Base-by-base conservation (phyloP, 2,329 filamentous ascomycete genomes). In the Pezicula carpinea region DNA sequence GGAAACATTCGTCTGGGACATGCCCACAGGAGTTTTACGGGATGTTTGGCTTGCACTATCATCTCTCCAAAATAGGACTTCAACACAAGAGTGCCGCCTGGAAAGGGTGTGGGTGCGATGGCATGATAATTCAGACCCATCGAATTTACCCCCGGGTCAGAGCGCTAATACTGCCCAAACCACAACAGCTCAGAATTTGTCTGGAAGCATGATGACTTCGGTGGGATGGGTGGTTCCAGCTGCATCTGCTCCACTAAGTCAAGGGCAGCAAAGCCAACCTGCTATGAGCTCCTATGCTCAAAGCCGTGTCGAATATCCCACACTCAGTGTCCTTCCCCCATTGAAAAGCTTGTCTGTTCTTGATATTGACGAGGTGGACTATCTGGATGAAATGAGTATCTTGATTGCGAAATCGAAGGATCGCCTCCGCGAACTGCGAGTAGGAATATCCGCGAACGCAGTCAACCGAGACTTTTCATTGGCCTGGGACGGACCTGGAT, bases 1-100 rank as follows among this genome's bases (percentile, higher is more conserved):
- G 33, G 88, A 93, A 66, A 83, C 82, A 0, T 93, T 93, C 59
- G 75, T 88, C 3, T 93, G 88, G 88, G 88, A 95, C 60, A 92
- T 93, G 88, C 88, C 88, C 1, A 93, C 88, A 0, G 89, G 88
- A 1, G 85, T 93, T 15, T 69, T 90, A 44, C 78, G 87, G 44
- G 87, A 92, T 62, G 85, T 92, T 22, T 93, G 89, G 78, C 79
- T 89, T 61, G 83, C 87, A 18, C 73, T 95, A 39, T 81, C 83
- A 1, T 89, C 85, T 5, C 71, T 90, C 11, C 82, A 80, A 33
- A 77, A 86, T 56, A 53, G 57, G 32, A 51, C 43, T 41, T 73
- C 80, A 33, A 74, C 78, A 19, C 72, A 80, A 39, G 74, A 79
- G 34, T 83, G 83, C 59, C 83, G 84, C 38, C 70, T 93, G 39